Conservation (phyloP, 805 yeast genomes). For the Yamadazyma philogaea region DNA sequence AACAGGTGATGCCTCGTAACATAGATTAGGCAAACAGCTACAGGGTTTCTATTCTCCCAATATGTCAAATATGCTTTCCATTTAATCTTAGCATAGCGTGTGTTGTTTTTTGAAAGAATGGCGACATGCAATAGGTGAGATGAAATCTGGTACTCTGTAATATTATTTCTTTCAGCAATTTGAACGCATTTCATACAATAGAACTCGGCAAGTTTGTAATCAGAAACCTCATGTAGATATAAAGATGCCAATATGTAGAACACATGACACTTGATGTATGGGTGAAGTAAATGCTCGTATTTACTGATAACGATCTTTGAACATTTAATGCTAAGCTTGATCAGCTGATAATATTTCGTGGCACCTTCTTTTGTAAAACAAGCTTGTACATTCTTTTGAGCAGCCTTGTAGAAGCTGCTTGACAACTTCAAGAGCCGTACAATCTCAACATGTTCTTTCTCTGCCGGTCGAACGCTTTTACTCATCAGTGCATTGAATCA, state of each 20-base stretch:
- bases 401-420: constrained; percentile 21
- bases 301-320: constrained; percentile 28
- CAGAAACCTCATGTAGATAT: constrained; percentile 41
- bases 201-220: constrained; percentile 36
- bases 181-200: constrained; percentile 4
- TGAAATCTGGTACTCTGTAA: not conserved
- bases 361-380: constrained; percentile 19
- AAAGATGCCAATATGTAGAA: constrained; percentile 36
- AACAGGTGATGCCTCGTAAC: not conserved
- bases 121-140: not conserved
- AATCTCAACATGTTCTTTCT: not conserved
- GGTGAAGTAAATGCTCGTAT: constrained; percentile 27
- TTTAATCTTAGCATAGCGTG: not conserved
- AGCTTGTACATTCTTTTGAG: constrained; percentile 19
- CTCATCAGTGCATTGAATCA: not conserved
- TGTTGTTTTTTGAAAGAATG: not conserved
- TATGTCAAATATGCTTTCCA: not conserved
- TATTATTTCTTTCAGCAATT: constrained; percentile 2
- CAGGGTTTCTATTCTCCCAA: not conserved
- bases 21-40: not conserved
- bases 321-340: constrained; percentile 37
- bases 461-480: not conserved
- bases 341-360: constrained; percentile 24
- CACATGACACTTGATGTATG: constrained; percentile 29
- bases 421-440: constrained; percentile 10